Conservation (phyloP, 2,329 filamentous ascomycete species). For the Sclerotinia spermophila region DNA sequence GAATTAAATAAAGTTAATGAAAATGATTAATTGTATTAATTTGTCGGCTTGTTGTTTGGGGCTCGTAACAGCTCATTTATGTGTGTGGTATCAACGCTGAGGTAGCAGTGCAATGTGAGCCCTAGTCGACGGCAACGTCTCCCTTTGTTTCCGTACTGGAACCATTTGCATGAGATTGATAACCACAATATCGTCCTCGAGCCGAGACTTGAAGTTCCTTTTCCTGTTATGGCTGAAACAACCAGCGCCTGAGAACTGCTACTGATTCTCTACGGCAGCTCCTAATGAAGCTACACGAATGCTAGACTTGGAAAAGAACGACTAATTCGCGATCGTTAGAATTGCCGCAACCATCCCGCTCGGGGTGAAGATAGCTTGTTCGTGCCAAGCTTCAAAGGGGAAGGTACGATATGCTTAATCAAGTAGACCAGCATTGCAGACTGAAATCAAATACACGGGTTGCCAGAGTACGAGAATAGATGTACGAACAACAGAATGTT, state of each 20-base stretch:
- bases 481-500: background rate
- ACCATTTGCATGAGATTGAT: background rate
- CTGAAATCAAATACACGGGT: background rate
- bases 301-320: background rate
- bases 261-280: background rate
- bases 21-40: background rate
- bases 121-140: background rate
- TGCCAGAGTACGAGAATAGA: background rate
- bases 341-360: background rate
- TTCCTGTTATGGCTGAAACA: background rate
- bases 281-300: background rate
- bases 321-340: background rate
- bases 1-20: background rate
- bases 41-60: background rate
- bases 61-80: background rate
- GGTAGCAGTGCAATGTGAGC: background rate
- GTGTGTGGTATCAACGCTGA: background rate
- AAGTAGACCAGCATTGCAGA: background rate
- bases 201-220: background rate
- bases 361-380: background rate
- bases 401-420: background rate
- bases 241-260: background rate
- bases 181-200: background rate
- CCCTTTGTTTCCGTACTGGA: background rate
- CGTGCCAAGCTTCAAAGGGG: background rate